Base-by-base conservation (phyloP, 2,329 filamentous ascomycete species). In the Monascus ruber region DNA sequence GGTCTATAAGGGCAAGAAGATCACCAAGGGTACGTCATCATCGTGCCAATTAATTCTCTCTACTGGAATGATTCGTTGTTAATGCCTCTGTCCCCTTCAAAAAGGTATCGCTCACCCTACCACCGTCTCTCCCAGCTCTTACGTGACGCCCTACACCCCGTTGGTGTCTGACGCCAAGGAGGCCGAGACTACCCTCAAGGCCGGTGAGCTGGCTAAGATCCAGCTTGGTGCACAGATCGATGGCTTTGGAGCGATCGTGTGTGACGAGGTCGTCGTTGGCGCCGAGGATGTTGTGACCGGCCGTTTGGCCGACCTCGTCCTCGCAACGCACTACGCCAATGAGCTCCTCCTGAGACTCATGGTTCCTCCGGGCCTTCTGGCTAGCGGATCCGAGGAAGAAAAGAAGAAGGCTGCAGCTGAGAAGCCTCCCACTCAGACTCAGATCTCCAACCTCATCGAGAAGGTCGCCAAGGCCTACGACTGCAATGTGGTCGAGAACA, bases 221-320 rank as follows among this genome's bases (percentile, higher is more conserved):
- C 91, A 98, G 70, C 79, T 98, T n/a, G 91, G 91, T 58, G 91
- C 91, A 38, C 91, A 98, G 71, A 95, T 98, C 48, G 86, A 96
- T 69, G 91, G 91, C 39, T 94, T 96, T 59, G 87, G 86, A 53
- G 84, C 89, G 51, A 95, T 98, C 60, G 85, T 95, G 53, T 95
- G 91, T 69, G 84, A 95, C 67, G 94, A 86, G 43, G 74, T 96
- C 51, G 65, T 95, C 42, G 81, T 93, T 37, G 72, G 73, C 53
- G 65, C 74, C 37, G 69, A 74, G 41, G 79, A 77, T 49, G 73
- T 74, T 52, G 68, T 93, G 52, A 77, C 78, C 40, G 86, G 84
- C 52, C 81, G 85, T 45, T 70, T 81, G 50, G 91, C 89, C 49
- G 88, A 98, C 63, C 74, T 98, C 45, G 68, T 95, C 42, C 74